phyloP scores from a whole-genome alignment of 176 grass and related monocot genomes.

The Phyllostachys edulis region DNA sequence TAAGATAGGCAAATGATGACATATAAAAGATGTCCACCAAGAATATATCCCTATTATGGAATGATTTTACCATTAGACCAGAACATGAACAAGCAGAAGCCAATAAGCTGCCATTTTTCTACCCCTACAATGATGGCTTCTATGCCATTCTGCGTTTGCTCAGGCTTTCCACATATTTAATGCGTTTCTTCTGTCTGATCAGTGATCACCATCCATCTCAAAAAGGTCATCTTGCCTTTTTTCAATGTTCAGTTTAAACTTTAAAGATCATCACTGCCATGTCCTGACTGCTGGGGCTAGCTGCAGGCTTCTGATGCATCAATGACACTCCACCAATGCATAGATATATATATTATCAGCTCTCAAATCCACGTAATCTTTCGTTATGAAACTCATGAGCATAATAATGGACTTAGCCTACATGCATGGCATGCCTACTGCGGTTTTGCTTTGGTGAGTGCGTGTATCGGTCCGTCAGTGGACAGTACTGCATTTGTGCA shows the following conservation, averaged over 20 bases:
- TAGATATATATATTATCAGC: neutral
- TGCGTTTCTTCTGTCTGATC: constrained; percentile 28
- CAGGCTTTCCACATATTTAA: constrained; percentile 43
- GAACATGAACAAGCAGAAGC: neutral
- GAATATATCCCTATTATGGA: neutral
- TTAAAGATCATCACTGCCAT: constrained; percentile 30
- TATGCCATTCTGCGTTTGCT: constrained; percentile 13
- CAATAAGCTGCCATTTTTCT: neutral
- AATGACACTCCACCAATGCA: constrained; percentile 24
- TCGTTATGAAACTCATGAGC: neutral
- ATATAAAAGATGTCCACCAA: neutral
- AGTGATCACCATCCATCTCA: constrained; percentile 29
- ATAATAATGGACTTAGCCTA: neutral
- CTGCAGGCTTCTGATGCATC: constrained; percentile 26
- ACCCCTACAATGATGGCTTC: constrained; percentile 18
- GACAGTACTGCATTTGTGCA: neutral
- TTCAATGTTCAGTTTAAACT: constrained; percentile 11
- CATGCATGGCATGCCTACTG: neutral
- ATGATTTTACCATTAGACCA: neutral
- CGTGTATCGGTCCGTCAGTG: neutral
- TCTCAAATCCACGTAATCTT: neutral
- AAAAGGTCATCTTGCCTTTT: constrained; percentile 11
- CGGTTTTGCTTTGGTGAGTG: neutral
- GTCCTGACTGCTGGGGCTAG: neutral
- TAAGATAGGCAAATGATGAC: constrained; percentile 19